These are phyloP conservation scores for Trypanosoma theileri DNA, from an alignment of 208 protist genomes.

Conservation along the genomic window DNA sequence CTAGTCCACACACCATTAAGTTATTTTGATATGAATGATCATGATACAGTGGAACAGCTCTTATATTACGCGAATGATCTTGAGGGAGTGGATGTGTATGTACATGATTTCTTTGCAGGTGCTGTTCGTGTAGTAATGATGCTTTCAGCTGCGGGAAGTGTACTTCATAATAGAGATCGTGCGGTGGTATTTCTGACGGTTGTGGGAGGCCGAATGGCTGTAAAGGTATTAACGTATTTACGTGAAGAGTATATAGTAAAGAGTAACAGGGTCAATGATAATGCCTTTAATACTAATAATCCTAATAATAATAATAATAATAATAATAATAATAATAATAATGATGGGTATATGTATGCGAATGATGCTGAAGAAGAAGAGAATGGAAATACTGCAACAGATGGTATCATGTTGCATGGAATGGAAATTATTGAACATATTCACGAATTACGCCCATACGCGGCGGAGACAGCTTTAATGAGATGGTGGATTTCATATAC, in stretches of 20 bases:
- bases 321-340: conserved; percentile 5
- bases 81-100: conserved; percentile 79
- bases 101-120: conserved; percentile 51
- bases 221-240: background rate
- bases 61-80: conserved; percentile 82
- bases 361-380: conserved; percentile 59
- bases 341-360: conserved; percentile 25
- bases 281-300: too few relatives aligned
- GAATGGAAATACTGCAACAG: conserved; percentile 46
- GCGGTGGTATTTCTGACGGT: conserved; percentile 29
- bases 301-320: conserved; percentile 16
- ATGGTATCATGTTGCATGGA: conserved; percentile 65
- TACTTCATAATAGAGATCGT: conserved; percentile 23
- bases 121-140: conserved; percentile 30
- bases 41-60: conserved; percentile 69
- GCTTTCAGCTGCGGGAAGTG: conserved; percentile 30
- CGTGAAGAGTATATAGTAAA: background rate
- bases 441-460: conserved; percentile 69
- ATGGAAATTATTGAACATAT: conserved; percentile 69
- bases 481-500: conserved; percentile 57
- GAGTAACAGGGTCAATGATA: too few relatives aligned
- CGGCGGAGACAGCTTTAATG: conserved; percentile 63
- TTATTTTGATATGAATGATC: conserved; percentile 58
- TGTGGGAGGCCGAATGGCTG: background rate
- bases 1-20: conserved; percentile 61